A percentile compares a stretch with the other conserved stretches of the same genome.
Conservation (phyloP, 1,139 yeast species). For the Torulaspora globosa region DNA sequence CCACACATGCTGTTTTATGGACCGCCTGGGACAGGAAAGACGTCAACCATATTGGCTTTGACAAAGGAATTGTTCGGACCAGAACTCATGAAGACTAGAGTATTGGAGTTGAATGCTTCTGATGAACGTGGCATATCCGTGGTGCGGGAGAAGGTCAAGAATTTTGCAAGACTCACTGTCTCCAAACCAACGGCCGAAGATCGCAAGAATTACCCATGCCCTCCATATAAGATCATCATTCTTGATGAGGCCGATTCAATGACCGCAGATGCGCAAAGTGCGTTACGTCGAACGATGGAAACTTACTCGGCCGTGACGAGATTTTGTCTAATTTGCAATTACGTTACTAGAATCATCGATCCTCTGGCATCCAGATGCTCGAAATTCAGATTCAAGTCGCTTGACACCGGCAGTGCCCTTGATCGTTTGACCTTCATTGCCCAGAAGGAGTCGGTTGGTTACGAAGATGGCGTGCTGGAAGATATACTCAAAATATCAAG, state of each 20-base stretch:
- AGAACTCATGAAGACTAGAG: slow-evolving; percentile 63
- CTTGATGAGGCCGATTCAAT: slow-evolving; percentile 96
- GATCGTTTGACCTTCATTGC: slow-evolving; percentile 58
- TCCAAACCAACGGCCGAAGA: slow-evolving; percentile 74
- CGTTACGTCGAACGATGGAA: slow-evolving; percentile 94
- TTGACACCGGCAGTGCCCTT: slow-evolving; percentile 68
- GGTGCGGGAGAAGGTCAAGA: slow-evolving; percentile 87
- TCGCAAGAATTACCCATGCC: slow-evolving; percentile 76
- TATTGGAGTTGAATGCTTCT: slow-evolving; percentile 88
- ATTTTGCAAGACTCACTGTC: slow-evolving; percentile 82
- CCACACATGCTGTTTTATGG: slow-evolving; percentile 97
- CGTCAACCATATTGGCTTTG: slow-evolving; percentile 85
- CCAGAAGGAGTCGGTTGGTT: slow-evolving; percentile 45
- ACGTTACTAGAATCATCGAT: slow-evolving; percentile 92
- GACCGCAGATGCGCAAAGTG: slow-evolving; percentile 98
- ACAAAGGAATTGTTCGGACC: slow-evolving; percentile 85
- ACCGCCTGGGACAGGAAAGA: slow-evolving; percentile 97
- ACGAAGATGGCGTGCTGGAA: slow-evolving; percentile 50
- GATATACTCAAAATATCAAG: slow-evolving; percentile 63
- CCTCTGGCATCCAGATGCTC: slow-evolving; percentile 96
- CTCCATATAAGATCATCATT: slow-evolving; percentile 81
- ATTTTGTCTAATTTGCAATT: slow-evolving; percentile 90
- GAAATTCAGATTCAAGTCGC: slow-evolving; percentile 80
- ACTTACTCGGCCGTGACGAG: slow-evolving; percentile 86
- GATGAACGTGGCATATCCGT: slow-evolving; percentile 94